Percentiles rank a stretch among this genome's conserved stretches.
These are phyloP conservation scores for Fraxinus ornus DNA, from an alignment of 305 asterid genomes.

Conservation along the genomic window DNA sequence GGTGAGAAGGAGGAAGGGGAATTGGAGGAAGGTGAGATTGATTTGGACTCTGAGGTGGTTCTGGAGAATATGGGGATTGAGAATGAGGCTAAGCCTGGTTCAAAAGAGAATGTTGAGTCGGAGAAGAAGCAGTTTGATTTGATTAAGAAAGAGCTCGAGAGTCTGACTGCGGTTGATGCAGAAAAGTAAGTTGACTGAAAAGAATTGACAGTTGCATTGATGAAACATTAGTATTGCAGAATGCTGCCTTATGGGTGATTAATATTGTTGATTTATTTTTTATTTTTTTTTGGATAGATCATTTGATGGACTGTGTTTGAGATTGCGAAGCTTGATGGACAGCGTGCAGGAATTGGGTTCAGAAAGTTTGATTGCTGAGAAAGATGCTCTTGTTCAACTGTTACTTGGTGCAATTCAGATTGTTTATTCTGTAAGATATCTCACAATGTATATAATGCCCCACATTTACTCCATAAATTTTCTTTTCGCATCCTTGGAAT, in stretches of 20 bases:
- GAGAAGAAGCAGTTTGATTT: constrained; percentile 40
- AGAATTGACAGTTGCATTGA: background rate
- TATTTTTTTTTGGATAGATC: constrained; percentile 52
- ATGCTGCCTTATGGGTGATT: constrained; percentile 8
- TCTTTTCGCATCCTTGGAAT: constrained; percentile 2
- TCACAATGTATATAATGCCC: constrained; percentile 6
- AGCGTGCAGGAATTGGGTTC: constrained; percentile 45
- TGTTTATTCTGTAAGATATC: constrained; percentile 54
- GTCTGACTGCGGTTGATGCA: constrained; percentile 48
- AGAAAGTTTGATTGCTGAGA: constrained; percentile 49
- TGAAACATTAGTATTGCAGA: background rate
- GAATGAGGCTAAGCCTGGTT: constrained; percentile 25
- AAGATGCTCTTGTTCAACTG: constrained; percentile 54
- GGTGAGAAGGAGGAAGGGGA: constrained; percentile 87
- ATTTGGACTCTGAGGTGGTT: constrained; percentile 67
- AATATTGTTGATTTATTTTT: background rate
- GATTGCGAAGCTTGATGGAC: constrained; percentile 44
- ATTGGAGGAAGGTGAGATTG: constrained; percentile 99
- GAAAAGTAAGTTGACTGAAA: constrained; percentile 53
- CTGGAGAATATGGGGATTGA: constrained; percentile 16
- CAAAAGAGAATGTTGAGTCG: constrained; percentile 25
- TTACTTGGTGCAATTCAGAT: constrained; percentile 48
- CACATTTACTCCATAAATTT: background rate
- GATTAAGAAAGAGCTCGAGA: constrained; percentile 50
- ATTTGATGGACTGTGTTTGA: constrained; percentile 48